phyloP scores from a whole-genome alignment of 2,329 filamentous ascomycete genomes.

The Penicillium sp. region DNA sequence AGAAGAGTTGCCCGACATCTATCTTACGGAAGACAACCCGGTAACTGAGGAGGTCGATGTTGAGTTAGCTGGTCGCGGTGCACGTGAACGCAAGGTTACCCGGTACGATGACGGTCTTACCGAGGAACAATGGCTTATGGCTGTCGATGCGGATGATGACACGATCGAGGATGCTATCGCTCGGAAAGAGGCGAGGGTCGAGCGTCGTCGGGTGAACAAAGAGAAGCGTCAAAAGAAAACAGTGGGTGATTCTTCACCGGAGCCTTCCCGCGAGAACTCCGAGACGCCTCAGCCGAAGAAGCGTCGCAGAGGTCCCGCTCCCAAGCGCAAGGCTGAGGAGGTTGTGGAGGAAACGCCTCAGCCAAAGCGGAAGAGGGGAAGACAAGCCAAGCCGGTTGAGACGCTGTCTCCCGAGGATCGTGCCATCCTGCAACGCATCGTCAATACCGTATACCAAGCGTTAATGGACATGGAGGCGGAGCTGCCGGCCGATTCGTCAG shows the following conservation, averaged over 20 bases:
- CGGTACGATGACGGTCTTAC: slow-evolving; percentile 95
- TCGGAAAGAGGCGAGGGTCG: slow-evolving; percentile 76
- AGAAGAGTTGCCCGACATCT: slow-evolving; percentile 84
- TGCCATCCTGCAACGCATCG: slow-evolving; percentile 65
- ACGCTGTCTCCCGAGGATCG: slow-evolving; percentile 62
- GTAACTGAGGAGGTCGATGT: slow-evolving; percentile 65
- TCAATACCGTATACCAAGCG: slow-evolving; percentile 67
- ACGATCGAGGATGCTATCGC: slow-evolving; percentile 85
- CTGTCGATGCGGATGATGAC: slow-evolving; percentile 93
- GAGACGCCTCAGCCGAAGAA: slow-evolving; percentile 69
- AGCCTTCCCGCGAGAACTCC: slow-evolving; percentile 61
- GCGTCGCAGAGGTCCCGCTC: slow-evolving; percentile 67
- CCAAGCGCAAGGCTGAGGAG: slow-evolving; percentile 81
- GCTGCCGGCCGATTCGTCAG: slow-evolving; percentile 45
- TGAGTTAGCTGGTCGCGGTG: slow-evolving; percentile 74
- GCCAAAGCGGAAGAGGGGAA: slow-evolving; percentile 66
- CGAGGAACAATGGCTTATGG: slow-evolving; percentile 97
- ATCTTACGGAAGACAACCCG: slow-evolving; percentile 75
- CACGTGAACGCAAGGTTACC: slow-evolving; percentile 86
- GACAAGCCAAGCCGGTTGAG: slow-evolving; percentile 59
- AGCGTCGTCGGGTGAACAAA: slow-evolving; percentile 69
- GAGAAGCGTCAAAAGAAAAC: slow-evolving; percentile 50
- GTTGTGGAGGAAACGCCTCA: slow-evolving; percentile 68
- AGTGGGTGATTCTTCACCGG: slow-evolving; percentile 60
- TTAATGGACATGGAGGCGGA: slow-evolving; percentile 79